Base-by-base conservation (phyloP, 495 filamentous ascomycete species). In the Talaromyces nanjingensis region DNA sequence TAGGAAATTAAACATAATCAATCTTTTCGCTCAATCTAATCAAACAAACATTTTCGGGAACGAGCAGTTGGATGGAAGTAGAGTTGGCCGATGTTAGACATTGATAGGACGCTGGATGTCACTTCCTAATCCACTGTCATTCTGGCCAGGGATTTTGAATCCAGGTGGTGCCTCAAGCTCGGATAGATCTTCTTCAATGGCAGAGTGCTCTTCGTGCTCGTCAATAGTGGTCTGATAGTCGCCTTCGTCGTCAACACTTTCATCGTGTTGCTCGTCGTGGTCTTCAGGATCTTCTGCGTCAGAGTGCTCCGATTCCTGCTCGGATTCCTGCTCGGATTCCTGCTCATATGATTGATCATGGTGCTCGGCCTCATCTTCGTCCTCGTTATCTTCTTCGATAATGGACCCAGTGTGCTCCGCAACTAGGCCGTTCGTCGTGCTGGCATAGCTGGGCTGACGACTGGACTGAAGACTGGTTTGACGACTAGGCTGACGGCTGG, bases 381-480 rank as follows among this genome's bases (percentile, higher is more conserved):
- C 49, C 53, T 64, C 55, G 53, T 60, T 37, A 33, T 59, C 55
- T 27, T 64, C 63, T 18, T 59, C 63, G 7, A 59, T 52, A 57
- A 57, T 57, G 1, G 62, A 64, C 9, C 55, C 62, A 0, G 52
- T 11, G 20, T 59, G 62, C 2, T 67, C 73, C 4, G 70, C 71
- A 11, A 76, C 62, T 2, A 71, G 71, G 0, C 70, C 77, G 18
- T 71, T 73, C 14, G 70, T 74, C 4, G 78, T 76, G 57, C 79
- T 80, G 52, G 79, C 77, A 60, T 81, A 79, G 53, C 83, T 87
- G 5, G 77, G 78, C 31, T 81, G 76, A 47, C 82, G 75, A 61
- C 12, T 42, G 12, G 37, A 42, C 37, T 42, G 37, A 42, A 42
- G 37, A 42, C 37, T 42, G 37, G 37, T 16, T 6, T 42, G 37